Evolutionary conservation across 1,284 basidiomycete species (phyloP), one percentile per base, ranked within the genome.

Genomic region (Ceratobasidium sp.): DNA sequence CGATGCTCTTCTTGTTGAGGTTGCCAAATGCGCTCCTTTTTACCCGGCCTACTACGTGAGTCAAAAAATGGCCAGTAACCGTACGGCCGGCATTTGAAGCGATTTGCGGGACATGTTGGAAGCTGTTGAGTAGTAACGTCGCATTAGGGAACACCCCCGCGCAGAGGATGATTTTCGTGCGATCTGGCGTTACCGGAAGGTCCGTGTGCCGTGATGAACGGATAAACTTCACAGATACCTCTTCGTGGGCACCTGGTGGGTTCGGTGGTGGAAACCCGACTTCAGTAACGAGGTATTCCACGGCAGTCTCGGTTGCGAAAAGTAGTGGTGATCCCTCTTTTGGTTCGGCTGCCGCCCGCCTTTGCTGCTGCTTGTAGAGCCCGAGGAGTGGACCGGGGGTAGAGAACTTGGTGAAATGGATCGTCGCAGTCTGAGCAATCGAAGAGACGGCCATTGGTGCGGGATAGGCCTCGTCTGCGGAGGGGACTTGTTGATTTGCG

Each of bases 301-400:
- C 80, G 23, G 78, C 66, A 27, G 59, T 59, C 41, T 81, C 69
- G 5, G 80, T 80, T 30, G 81, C 81, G 62, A 81, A 79, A 27
- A 81, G 74, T 4, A 81, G 75, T n/a, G 81, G 79, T 41, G 55
- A 35, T 18, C 80, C 82, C 8, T 77, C 55, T 12, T 67, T 76
- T 12, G 50, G 50, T 52, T 79, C 76, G 23, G 46, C 14, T 60
- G 38, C 12, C 18, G 78, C 80, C 12, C 79, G 82, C 48, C 77
- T 57, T 41, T 77, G 80, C 59, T 83, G 82, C 46, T 73, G 69
- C 57, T 83, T 79, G 65, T 81, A 80, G 7, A 83, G 27, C 14
- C 54, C 69, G 2, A 83, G 70, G 18, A 83, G 78, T 41, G 82
- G 82, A 16, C 82, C 82, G 4, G 82, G 82, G 3, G 82, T 83